phyloP scores from a whole-genome alignment of 163 green algal genomes.

The Chlamydomonas reinhardtii region DNA sequence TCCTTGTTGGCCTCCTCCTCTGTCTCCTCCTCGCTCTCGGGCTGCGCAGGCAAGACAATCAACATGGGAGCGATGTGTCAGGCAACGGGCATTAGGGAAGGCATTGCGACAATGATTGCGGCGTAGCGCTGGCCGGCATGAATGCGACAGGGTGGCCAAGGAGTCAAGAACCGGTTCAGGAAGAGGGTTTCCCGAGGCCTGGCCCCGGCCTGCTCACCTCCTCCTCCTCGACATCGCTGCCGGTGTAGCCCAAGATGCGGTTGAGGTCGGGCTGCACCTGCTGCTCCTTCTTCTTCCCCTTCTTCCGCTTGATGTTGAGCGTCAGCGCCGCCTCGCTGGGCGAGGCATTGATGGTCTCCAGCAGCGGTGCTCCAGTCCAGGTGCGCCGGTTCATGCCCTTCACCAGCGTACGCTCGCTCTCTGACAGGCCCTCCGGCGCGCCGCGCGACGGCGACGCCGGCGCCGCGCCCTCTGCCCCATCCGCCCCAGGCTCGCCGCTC shows the following conservation, averaged over 20 bases:
- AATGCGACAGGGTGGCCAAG: too few relatives aligned
- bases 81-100: too few relatives aligned
- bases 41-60: not conserved
- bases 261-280: constrained; percentile 64
- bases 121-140: too few relatives aligned
- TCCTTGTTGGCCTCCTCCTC: constrained; percentile 64
- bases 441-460: constrained; percentile 25
- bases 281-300: constrained; percentile 77
- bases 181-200: too few relatives aligned
- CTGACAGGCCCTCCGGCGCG: constrained; percentile 25
- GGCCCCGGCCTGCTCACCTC: constrained; percentile 1
- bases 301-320: constrained; percentile 72
- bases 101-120: too few relatives aligned
- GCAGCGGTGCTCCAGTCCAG: constrained; percentile 74
- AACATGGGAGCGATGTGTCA: not conserved
- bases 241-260: constrained; percentile 78
- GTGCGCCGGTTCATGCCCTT: constrained; percentile 76
- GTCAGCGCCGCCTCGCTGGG: constrained; percentile 38
- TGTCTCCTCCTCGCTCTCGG: constrained; percentile 54
- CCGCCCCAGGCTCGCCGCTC: not conserved
- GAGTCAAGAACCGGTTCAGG: too few relatives aligned
- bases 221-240: constrained; percentile 66
- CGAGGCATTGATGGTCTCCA: constrained; percentile 64
- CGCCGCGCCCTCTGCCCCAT: not conserved
- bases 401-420: constrained; percentile 65